Base-by-base conservation (phyloP, 306 rosid genomes). In the Prunus fruticosa region DNA sequence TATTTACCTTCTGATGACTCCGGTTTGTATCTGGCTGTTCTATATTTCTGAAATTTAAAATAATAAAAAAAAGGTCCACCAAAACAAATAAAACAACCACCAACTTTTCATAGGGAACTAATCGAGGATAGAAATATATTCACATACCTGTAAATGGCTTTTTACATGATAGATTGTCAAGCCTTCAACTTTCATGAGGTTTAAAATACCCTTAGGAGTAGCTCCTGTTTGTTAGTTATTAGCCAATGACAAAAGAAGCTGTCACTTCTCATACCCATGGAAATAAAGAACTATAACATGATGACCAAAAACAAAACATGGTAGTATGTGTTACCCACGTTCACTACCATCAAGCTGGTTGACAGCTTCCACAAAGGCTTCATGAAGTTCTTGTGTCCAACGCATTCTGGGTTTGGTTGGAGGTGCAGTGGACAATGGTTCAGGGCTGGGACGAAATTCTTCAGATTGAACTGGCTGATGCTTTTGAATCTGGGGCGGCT, bases 361-460 rank as follows among this genome's bases (percentile, higher is more conserved):
- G 78, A 90, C 97, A 32, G 99, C 96, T 87, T 89, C 97, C 69
- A 95, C 97, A 80, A 95, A 95, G 73, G 97, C 90, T 84, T 90
- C 96, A 1, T 95, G 99, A 73, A 95, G 99, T 82, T 95, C 97
- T 52, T 89, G 99, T 13, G 97, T 90, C 99, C 99, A 95, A 43
- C 99, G 96, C 97, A 95, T 95, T 84, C 99, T 86, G 41, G 92
- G 72, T 84, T 93, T 93, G 34, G 84, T 69, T 76, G 96, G 78
- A 16, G 92, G 67, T 68, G 83, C 89, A 65, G 82, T 38, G 12
- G 91, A 69, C 47, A 56, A 78, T 5, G 96, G 78, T 27, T 72
- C 90, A 73, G 86, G 72, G 64, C 64, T 68, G 47, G 83, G 63
- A 23, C 45, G 76, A 64, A 80, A 76, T 75, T 94, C 97, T 74